These are phyloP conservation scores for Torulaspora delbrueckii DNA, from an alignment of 805 yeast genomes.

Conservation along the genomic window DNA sequence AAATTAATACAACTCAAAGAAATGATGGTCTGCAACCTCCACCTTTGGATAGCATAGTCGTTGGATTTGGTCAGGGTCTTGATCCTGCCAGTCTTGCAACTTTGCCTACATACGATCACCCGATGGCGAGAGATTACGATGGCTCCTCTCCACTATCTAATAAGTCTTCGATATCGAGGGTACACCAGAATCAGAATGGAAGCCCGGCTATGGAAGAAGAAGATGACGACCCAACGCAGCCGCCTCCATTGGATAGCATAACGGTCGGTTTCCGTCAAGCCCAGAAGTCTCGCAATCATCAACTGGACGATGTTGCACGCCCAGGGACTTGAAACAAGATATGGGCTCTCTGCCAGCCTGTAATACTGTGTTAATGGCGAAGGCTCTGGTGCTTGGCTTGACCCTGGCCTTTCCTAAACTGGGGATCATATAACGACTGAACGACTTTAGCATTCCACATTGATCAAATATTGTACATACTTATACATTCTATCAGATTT, in stretches of 20 bases:
- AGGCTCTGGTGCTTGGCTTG: not conserved
- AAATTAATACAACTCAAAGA: not conserved
- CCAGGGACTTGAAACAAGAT: too few species aligned
- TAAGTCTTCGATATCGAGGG: too few species aligned
- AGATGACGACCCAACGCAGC: constrained; percentile 2
- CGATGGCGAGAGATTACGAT: not conserved
- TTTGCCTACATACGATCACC: not conserved
- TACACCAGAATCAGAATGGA: not conserved
- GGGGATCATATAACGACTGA: not conserved
- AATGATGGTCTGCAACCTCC: constrained; percentile 11
- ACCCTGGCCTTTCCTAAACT: not conserved
- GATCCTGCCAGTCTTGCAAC: not conserved
- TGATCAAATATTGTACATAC: not conserved
- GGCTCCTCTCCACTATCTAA: not conserved
- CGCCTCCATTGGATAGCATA: constrained; percentile 25
- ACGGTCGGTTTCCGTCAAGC: constrained; percentile 12
- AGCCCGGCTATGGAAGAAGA: not conserved
- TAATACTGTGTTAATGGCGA: too few species aligned
- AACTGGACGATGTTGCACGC: not conserved
- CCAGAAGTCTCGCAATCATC: not conserved
- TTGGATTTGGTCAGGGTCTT: constrained; percentile 10
- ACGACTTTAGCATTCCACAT: not conserved
- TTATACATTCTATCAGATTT: constrained; percentile 12
- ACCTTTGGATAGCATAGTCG: constrained; percentile 22
- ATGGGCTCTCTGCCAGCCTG: too few species aligned